Base-by-base conservation (phyloP, 2,329 filamentous ascomycete genomes). In the Hypomyces perniciosus region DNA sequence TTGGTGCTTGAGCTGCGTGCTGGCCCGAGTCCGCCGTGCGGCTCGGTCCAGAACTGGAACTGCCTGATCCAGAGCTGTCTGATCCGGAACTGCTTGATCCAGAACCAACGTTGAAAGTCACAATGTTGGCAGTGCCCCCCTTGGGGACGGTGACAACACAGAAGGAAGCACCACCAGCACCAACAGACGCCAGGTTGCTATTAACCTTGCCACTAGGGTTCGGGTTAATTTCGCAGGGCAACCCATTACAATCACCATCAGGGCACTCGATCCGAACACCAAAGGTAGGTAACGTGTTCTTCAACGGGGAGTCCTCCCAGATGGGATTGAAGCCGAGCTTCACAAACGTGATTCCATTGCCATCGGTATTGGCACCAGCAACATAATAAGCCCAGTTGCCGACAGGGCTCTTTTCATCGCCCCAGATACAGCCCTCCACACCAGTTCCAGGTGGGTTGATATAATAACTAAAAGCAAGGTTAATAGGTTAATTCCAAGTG, bases 361-460 rank as follows among this genome's bases (percentile, higher is more conserved):
- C 59, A 57, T 83, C 82, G 12, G 82, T 83, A 68, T 91, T 91
- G 51, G 85, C 84, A 52, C 88, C 88, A 10, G 84, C 84, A 56
- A 90, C 86, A 62, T 84, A 92, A 2, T 86, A 83, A 46, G 79
- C 75, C 88, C 88, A 91, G 72, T 91, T 91, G 45, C 87, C 88
- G 58, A 82, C 68, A 1, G 85, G 76, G 56, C 83, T 74, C 38
- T 72, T 71, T 7, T 73, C 73, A 41, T 78, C 78, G 52, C 88
- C 86, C 88, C 88, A 91, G 51, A 85, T 68, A 65, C 88, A 92
- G 46, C 79, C 86, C 45, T 82, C 76, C 5, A 72, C 71, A 5
- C 77, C 71, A 42, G 81, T 73, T 54, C 88, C 87, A 33, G 87
- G 88, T 30, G 84, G 78, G 69, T 91, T 91, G 71, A 91, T 80